Percentiles rank a stretch among this genome's conserved stretches.
phyloP scores from a whole-genome alignment of 1,284 basidiomycete genomes.

The Paramarasmius palmivorus region DNA sequence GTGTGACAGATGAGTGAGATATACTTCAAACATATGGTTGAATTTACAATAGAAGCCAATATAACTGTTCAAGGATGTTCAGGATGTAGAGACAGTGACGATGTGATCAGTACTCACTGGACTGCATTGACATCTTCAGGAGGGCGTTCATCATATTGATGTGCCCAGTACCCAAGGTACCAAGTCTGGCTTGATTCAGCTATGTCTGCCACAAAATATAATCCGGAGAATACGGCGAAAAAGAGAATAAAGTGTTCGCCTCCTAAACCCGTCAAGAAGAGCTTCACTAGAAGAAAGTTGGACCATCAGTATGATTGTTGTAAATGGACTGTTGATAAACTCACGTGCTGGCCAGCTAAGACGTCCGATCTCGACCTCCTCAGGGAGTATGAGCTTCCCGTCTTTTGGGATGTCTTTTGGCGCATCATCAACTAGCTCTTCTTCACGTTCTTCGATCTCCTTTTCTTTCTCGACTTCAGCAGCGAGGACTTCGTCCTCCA shows the following conservation, averaged over 20 bases:
- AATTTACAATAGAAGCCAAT: constrained; percentile 38
- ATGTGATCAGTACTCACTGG: constrained; percentile 23
- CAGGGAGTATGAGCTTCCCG: constrained; percentile 55
- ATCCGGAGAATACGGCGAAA: constrained; percentile 32
- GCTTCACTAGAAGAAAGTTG: constrained; percentile 21
- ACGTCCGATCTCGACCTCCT: constrained; percentile 63
- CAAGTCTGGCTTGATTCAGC: constrained; percentile 36
- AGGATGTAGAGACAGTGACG: background rate
- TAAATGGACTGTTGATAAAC: constrained; percentile 12
- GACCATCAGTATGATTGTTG: background rate
- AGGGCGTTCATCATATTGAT: constrained; percentile 38
- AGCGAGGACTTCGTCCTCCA: constrained; percentile 33
- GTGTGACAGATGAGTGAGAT: constrained; percentile 35
- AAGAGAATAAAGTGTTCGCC: constrained; percentile 41
- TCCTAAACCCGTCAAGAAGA: constrained; percentile 38
- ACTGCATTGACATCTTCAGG: constrained; percentile 25
- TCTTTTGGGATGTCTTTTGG: constrained; percentile 27
- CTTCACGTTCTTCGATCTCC: constrained; percentile 32
- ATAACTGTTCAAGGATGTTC: constrained; percentile 26
- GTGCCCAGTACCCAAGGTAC: constrained; percentile 50
- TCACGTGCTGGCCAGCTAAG: constrained; percentile 45
- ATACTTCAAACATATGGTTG: background rate
- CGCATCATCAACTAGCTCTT: constrained; percentile 38
- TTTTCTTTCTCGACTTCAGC: constrained; percentile 34
- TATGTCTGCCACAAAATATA: constrained; percentile 22